These are phyloP conservation scores for Blastobotrys apis DNA, from an alignment of 1,139 yeast genomes.

Conservation along the genomic window DNA sequence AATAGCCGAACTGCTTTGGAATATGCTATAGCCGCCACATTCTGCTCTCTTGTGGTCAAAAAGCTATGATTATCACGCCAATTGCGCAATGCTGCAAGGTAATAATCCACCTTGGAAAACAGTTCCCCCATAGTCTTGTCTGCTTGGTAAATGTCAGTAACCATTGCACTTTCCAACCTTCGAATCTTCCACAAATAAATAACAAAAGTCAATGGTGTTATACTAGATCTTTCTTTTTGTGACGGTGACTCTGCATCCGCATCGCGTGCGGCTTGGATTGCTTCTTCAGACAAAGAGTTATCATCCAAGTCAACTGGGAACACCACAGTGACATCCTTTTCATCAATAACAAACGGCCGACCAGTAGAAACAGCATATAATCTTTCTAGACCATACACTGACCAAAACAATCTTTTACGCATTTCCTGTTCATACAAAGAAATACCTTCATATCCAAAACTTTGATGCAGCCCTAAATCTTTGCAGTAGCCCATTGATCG, in stretches of 20 bases:
- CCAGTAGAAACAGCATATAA: constrained; percentile 57
- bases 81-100: constrained; percentile 21
- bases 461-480: constrained; percentile 25
- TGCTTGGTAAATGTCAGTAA: constrained; percentile 45
- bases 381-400: constrained; percentile 52
- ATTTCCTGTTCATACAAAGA: constrained; percentile 37
- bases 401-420: constrained; percentile 54
- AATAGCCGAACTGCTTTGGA: constrained; percentile 52
- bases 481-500: constrained; percentile 44
- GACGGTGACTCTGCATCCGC: constrained; percentile 4
- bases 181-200: constrained; percentile 51
- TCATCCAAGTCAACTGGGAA: constrained; percentile 42
- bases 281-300: constrained; percentile 21
- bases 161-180: constrained; percentile 53
- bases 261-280: constrained; percentile 17
- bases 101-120: constrained; percentile 27
- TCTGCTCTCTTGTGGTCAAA: constrained; percentile 24
- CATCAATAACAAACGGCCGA: constrained; percentile 48
- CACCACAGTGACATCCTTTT: constrained; percentile 42
- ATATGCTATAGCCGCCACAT: constrained; percentile 48
- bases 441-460: constrained; percentile 19
- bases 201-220: constrained; percentile 40
- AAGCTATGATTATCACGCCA: constrained; percentile 22
- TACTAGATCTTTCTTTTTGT: background rate
- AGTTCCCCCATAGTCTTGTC: constrained; percentile 31